Evolutionary conservation across 805 yeast genomes (phyloP), one percentile per base, ranked within the genome.

Genomic region (Cyberlindnera xylosilytica): DNA sequence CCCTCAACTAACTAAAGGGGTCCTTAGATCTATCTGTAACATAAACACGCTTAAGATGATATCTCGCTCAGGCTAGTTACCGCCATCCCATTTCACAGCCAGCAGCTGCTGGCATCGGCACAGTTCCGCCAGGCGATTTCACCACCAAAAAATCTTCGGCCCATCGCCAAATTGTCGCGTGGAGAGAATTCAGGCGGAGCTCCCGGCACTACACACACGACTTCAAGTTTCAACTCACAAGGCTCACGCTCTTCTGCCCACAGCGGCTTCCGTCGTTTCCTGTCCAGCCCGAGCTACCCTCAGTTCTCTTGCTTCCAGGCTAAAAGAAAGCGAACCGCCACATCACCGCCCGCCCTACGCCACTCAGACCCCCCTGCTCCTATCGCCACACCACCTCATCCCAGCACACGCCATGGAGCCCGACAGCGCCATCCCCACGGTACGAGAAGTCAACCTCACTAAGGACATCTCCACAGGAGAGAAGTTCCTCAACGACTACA

Each of bases 401-500:
- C 27, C 15, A 6, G 17, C 8, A 22, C 28, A n/a, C 36, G 15
- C 28, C 18, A 38, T 37, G 42, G 39, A 23, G 15, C 15, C 24
- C 2, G 38, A 44, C n/a, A 38, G 39, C 19, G 34, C 38, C 8
- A 51, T 56, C 19, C 53, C 51, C 13, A 58, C 61, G 1, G 47
- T 53, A 23, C 47, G 49, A 31, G 51, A 51, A 22, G 57, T 58
- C 17, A 51, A 50, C 30, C 50, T 58, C 34, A 52, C 59, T 12
- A 60, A 56, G 46, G 77, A 72, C 45, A 53, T 56, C 23, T 38
- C 40, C 13, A 50, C 36, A 57, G 72, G 53, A 62, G 81, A 39
- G 65, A 79, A 58, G 75, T 78, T 31, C 34, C 63, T 81, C 41
- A 81, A 81, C 56, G 73, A 83, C 4, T 80, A 79, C 53, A 84